Percentiles rank a stretch among this genome's conserved stretches.
These are phyloP conservation scores for Paramecium bursaria DNA, from an alignment of 73 alveolate genomes.

Conservation along the genomic window DNA sequence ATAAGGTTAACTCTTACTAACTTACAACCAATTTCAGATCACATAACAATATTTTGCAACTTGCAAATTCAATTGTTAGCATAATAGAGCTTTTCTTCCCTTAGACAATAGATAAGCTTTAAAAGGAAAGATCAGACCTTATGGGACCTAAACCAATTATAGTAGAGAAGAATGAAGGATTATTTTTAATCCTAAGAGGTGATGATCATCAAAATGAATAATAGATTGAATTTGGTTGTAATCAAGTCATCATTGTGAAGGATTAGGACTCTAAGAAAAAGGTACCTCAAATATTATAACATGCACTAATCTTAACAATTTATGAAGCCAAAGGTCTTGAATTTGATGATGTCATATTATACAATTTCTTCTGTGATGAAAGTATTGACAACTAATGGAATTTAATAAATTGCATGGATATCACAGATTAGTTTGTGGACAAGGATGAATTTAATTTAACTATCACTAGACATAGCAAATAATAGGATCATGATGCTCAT, in stretches of 20 bases:
- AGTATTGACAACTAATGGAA: constrained; percentile 66
- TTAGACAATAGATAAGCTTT: constrained; percentile 80
- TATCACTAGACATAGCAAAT: background rate
- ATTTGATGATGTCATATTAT: constrained; percentile 90
- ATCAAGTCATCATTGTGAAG: constrained; percentile 85
- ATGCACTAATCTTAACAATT: constrained; percentile 86
- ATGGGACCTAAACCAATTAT: constrained; percentile 87
- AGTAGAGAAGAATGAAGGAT: constrained; percentile 52
- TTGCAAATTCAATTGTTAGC: constrained; percentile 82
- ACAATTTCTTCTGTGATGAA: constrained; percentile 68
- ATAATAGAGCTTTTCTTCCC: constrained; percentile 86
- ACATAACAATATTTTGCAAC: constrained; percentile 80
- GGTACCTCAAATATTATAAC: constrained; percentile 78
- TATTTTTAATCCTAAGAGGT: constrained; percentile 46
- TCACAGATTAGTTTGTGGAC: background rate
- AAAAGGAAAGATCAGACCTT: constrained; percentile 76
- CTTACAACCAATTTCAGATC: constrained; percentile 83
- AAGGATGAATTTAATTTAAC: background rate
- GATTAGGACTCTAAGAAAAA: constrained; percentile 78
- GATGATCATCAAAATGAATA: background rate
- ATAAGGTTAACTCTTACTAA: constrained; percentile 33
- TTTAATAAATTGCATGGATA: background rate
- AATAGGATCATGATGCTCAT: background rate
- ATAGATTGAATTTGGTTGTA: constrained; percentile 83
- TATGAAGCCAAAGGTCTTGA: constrained; percentile 95